These are phyloP conservation scores for Pleomassaria siparia DNA, from an alignment of 2,329 filamentous ascomycete species.

Conservation along the genomic window DNA sequence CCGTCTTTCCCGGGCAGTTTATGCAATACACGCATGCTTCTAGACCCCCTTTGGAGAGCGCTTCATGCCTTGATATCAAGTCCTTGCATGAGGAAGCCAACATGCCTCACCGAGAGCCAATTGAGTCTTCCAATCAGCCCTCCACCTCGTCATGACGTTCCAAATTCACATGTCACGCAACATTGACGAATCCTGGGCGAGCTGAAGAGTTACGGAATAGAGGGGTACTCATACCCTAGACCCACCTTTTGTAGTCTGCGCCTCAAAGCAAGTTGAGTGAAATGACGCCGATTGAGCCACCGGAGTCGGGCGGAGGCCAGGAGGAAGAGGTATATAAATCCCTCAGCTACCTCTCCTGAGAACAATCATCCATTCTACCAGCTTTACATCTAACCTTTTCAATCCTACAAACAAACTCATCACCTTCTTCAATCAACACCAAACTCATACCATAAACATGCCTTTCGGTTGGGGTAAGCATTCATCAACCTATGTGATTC, in stretches of 20 bases:
- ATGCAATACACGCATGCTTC: conserved; percentile 22
- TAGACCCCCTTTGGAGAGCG: conserved; percentile 14
- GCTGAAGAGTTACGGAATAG: conserved; percentile 19
- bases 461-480: conserved; percentile 48
- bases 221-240: conserved; percentile 14
- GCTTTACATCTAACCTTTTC: not conserved
- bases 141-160: conserved; percentile 20
- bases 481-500: too few relatives aligned
- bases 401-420: not conserved
- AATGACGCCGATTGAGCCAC: not conserved
- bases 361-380: not conserved
- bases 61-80: not conserved
- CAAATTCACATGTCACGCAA: conserved; percentile 20
- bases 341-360: not conserved
- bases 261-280: not conserved
- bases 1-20: conserved; percentile 14
- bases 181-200: conserved; percentile 18
- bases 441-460: conserved; percentile 34
- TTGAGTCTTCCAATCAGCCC: conserved; percentile 4
- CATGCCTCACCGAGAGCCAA: conserved; percentile 13
- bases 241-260: not conserved
- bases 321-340: not conserved
- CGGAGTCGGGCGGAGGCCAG: not conserved
- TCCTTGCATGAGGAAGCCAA: not conserved
- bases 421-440: not conserved